These are phyloP conservation scores for Sporothrix protearum DNA, from an alignment of 2,329 filamentous ascomycete genomes.

Conservation along the genomic window DNA sequence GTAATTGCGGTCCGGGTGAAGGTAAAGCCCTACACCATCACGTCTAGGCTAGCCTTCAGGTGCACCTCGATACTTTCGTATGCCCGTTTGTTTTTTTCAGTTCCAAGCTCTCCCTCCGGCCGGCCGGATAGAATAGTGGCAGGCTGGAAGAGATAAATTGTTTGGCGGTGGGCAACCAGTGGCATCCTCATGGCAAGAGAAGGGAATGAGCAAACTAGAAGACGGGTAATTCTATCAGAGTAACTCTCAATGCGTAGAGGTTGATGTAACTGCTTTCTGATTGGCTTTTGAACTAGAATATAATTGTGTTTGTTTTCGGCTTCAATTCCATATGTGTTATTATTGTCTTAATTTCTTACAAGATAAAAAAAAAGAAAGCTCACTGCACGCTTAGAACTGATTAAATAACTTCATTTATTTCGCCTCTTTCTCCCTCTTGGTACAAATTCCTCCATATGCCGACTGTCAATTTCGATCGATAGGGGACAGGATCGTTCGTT, in stretches of 20 bases:
- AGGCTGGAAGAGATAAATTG: background rate
- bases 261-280: no score
- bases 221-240: background rate
- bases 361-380: background rate
- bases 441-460: background rate
- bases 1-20: background rate
- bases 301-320: no score
- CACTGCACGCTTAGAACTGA: background rate
- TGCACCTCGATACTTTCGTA: background rate
- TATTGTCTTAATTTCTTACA: no score
- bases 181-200: background rate
- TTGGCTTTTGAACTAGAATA: no score
- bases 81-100: background rate
- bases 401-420: background rate
- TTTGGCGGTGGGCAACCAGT: background rate
- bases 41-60: background rate
- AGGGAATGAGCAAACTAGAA: background rate
- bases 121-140: background rate
- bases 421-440: background rate
- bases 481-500: background rate
- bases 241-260: no score
- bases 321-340: no score
- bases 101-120: background rate
- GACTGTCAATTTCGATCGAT: background rate
- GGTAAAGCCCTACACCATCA: slow-evolving; percentile 20